phyloP scores from a whole-genome alignment of 352 stramenopile genomes.

The Globisporangium solare region DNA sequence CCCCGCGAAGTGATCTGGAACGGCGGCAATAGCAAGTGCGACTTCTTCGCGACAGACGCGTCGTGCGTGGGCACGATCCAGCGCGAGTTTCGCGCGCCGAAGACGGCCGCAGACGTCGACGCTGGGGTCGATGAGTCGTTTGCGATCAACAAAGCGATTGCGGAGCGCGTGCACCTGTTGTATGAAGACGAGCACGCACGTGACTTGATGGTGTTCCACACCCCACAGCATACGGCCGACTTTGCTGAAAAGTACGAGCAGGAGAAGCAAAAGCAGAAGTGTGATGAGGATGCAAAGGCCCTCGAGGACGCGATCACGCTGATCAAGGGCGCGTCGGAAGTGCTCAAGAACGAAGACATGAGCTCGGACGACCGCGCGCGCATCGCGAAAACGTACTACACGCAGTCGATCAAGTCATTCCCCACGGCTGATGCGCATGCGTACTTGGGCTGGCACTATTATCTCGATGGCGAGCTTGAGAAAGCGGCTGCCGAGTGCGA shows the following conservation, averaged over 20 bases:
- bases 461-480: slow-evolving; percentile 55
- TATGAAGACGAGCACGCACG: slow-evolving; percentile 41
- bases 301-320: slow-evolving; percentile 50
- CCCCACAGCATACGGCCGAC: slow-evolving; percentile 21
- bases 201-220: slow-evolving; percentile 32
- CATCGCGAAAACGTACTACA: slow-evolving; percentile 64
- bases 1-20: slow-evolving; percentile 59
- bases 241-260: slow-evolving; percentile 54
- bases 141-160: slow-evolving; percentile 56
- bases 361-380: slow-evolving; percentile 38
- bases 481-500: slow-evolving; percentile 48
- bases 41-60: slow-evolving; percentile 53
- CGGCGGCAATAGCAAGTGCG: slow-evolving; percentile 35
- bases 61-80: slow-evolving; percentile 56
- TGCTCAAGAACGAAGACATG: slow-evolving; percentile 43
- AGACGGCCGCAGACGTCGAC: slow-evolving; percentile 14
- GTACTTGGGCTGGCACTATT: slow-evolving; percentile 66
- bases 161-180: slow-evolving; percentile 59
- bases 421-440: slow-evolving; percentile 64
- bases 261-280: slow-evolving; percentile 27
- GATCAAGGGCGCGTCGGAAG: slow-evolving; percentile 39
- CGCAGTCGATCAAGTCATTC: slow-evolving; percentile 59
- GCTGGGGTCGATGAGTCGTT: slow-evolving; percentile 58
- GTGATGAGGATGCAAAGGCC: slow-evolving; percentile 18
- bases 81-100: slow-evolving; percentile 33